phyloP scores from a whole-genome alignment of 768 basidiomycete genomes.

The Hericium rajendrae region DNA sequence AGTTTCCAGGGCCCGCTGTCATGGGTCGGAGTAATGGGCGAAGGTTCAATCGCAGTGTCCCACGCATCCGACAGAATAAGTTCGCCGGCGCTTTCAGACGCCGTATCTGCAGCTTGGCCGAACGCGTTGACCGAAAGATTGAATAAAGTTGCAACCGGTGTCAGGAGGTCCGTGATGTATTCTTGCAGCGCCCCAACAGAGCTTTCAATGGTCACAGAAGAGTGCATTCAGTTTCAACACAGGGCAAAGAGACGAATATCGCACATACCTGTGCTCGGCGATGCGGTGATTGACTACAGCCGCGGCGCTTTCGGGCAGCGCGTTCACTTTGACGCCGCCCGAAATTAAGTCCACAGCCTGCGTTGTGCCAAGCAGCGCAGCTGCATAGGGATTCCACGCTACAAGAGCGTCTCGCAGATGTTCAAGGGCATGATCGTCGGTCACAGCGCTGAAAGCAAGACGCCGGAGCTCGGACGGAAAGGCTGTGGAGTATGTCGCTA shows the following conservation, averaged over 20 bases:
- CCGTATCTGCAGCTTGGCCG: slow-evolving; percentile 16
- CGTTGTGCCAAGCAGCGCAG: slow-evolving; percentile 26
- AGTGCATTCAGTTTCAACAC: not conserved
- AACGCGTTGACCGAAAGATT: slow-evolving; percentile 34
- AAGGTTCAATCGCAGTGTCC: slow-evolving; percentile 25
- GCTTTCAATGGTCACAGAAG: slow-evolving; percentile 3
- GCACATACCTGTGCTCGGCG: slow-evolving; percentile 18
- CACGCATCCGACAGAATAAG: slow-evolving; percentile 29
- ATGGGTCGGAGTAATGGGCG: slow-evolving; percentile 31
- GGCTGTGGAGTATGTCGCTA: slow-evolving; percentile 9
- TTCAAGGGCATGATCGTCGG: slow-evolving; percentile 15
- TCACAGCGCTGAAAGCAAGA: slow-evolving; percentile 5
- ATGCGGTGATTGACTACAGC: slow-evolving; percentile 20
- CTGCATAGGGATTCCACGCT: slow-evolving; percentile 11
- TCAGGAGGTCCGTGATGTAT: slow-evolving; percentile 19
- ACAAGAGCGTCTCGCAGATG: slow-evolving; percentile 23
- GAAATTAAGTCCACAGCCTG: slow-evolving; percentile 37
- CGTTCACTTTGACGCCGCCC: slow-evolving; percentile 34
- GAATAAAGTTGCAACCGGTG: slow-evolving; percentile 21
- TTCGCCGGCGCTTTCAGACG: slow-evolving; percentile 21
- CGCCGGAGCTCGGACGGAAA: slow-evolving; percentile 16
- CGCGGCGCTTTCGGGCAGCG: slow-evolving; percentile 29
- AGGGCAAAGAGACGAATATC: not conserved
- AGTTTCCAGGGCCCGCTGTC: slow-evolving; percentile 28
- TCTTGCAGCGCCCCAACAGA: slow-evolving; percentile 22